Percentiles rank a stretch among this genome's conserved stretches.
Conservation (phyloP, 1,284 basidiomycete genomes). For the Pholiota adiposa region DNA sequence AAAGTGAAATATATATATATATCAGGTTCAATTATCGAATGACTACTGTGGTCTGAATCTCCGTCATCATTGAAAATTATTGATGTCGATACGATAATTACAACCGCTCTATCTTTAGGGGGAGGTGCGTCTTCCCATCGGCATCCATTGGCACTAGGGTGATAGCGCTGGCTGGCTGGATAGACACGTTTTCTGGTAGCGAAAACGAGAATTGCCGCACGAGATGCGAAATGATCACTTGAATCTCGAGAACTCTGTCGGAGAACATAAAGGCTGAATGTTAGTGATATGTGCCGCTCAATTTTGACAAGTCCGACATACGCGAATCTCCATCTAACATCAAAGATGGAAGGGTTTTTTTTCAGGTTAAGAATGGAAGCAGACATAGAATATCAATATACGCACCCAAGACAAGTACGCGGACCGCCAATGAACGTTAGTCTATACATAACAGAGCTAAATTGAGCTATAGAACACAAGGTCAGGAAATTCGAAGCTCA, state of each 20-base stretch:
- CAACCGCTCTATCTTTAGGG: background rate
- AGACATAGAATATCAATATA: background rate
- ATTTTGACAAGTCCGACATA: background rate
- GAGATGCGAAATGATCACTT: conserved; percentile 1
- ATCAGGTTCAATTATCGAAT: too few species aligned
- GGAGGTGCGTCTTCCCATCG: background rate
- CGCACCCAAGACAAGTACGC: conserved; percentile 14
- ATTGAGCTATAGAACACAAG: background rate
- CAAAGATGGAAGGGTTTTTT: background rate
- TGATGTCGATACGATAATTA: background rate
- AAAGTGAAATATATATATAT: too few species aligned
- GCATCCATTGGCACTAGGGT: conserved; percentile 3
- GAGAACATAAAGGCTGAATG: background rate
- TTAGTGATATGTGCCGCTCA: background rate
- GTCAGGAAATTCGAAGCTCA: background rate
- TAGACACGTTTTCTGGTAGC: background rate
- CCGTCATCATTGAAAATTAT: too few species aligned
- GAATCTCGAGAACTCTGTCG: conserved; percentile 7
- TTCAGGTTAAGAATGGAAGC: background rate
- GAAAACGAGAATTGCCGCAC: conserved; percentile 5
- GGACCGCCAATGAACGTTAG: conserved; percentile 11
- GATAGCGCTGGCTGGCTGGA: conserved; percentile 6
- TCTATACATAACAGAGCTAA: background rate
- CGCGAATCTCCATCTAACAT: conserved; percentile 11
- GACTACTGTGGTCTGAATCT: too few species aligned